Base-by-base conservation (phyloP, 2,329 filamentous ascomycete species). In the Sporothrix phasma region DNA sequence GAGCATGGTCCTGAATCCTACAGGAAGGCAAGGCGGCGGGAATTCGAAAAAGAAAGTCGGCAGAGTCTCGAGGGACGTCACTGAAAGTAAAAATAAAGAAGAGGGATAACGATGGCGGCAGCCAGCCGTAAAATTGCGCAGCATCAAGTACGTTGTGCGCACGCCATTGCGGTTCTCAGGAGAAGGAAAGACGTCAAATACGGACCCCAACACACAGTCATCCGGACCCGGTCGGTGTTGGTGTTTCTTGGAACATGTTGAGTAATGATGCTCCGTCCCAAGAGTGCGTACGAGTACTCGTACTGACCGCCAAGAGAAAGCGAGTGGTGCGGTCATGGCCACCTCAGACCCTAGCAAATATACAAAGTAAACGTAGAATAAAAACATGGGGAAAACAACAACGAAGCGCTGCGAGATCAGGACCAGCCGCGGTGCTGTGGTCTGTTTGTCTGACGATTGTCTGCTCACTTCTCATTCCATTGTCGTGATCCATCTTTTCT, bases 61-160 rank as follows among this genome's bases (percentile, higher is more conserved):
- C 13, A 11, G 51, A 15, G 51, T 37, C 51, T n/a, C n/a, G n/a
- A n/a, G n/a, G n/a, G n/a, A n/a, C n/a, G n/a, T n/a, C n/a, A n/a
- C n/a, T n/a, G n/a, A n/a, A n/a, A n/a, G n/a, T n/a, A n/a, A n/a
- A n/a, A n/a, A n/a, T 31, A 8, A 51, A 4, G 26, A 5, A 1
- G 26, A 31, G 6, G 34, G 5, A 58, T n/a, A 8, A 59, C 24
- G 37, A 59, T 62, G 60, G 60, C 60, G 46, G 60, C 60, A 62
- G 45, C 53, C 60, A 11, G 46, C 60, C 22, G 34, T 47, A 62
- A 34, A 15, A 62, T 53, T 62, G 60, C 60, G 59, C 59, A 60
- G 56, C 39, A 39, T 2, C 22, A 56, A 58, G n/a, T 17, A 53
- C 47, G 26, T 53, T 29, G 47, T 53, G 47, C 47, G 51, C 24